Base-by-base conservation (phyloP, 106 monocot species). In the Posidonia australis region DNA sequence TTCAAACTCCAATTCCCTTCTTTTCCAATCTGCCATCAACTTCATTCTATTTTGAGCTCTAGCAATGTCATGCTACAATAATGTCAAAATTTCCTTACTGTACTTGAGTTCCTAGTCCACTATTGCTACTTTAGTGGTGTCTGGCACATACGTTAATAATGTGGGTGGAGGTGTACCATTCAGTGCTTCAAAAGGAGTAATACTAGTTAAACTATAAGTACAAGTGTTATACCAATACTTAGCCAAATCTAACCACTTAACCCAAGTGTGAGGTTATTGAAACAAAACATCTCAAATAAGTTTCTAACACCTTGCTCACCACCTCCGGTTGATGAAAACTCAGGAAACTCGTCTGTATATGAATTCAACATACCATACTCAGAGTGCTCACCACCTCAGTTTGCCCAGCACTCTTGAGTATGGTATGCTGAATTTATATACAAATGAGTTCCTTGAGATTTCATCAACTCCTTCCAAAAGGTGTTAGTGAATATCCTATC, bases 221-320 rank as follows among this genome's bases (percentile, higher is more conserved):
- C n/a, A 32, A 13, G 74, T 67, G 9, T 74, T 74, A 29, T 22
- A 60, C 60, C 31, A 51, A 9, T 18, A 60, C 20, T 60, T 2
- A 0, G 7, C 36, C 17, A 11, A 60, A 1, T 24, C 28, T n/a
- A 60, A 30, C 32, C 36, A 41, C 10, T 2, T 12, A 18, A 30
- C 13, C 60, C 60, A 60, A 9, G 13, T 2, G 11, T 32, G 13
- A 0, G 27, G 36, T 1, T 32, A 5, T 7, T 17, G 0, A 18
- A 13, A 17, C 12, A n/a, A n/a, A n/a, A n/a, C n/a, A n/a, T n/a
- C n/a, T n/a, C n/a, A n/a, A n/a, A n/a, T n/a, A n/a, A n/a, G n/a
- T n/a, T n/a, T n/a, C n/a, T n/a, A n/a, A n/a, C n/a, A n/a, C n/a
- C n/a, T n/a, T n/a, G n/a, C n/a, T 0, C 27, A 32, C 12, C 27